Conservation (phyloP, 441 rosid genomes). For the Theobroma grandiflorum region DNA sequence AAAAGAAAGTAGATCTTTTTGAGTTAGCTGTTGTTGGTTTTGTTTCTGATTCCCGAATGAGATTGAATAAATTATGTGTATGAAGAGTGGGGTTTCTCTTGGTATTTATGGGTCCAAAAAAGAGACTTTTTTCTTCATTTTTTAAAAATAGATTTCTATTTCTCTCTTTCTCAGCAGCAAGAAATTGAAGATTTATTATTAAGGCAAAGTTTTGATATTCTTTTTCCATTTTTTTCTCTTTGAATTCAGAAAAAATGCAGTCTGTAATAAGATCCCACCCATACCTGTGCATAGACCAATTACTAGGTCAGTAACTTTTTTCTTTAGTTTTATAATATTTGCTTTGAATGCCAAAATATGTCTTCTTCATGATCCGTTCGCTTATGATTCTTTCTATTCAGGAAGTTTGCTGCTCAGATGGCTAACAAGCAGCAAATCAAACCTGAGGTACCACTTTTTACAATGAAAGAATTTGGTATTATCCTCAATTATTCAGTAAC, state of each 20-base stretch:
- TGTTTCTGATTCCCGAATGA: background rate
- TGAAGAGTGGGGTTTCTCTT: background rate
- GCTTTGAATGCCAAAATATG: constrained; percentile 15
- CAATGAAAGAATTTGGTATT: background rate
- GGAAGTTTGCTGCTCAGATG: constrained; percentile 84
- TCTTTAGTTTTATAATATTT: constrained; percentile 6
- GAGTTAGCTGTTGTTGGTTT: background rate
- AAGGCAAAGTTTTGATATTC: background rate
- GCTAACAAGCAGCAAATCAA: constrained; percentile 60
- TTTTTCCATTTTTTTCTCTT: background rate
- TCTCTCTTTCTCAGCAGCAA: constrained; percentile 11
- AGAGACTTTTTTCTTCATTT: constrained; percentile 3
- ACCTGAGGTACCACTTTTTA: constrained; percentile 52
- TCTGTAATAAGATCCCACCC: constrained; percentile 52
- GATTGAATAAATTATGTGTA: background rate
- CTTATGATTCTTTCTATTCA: constrained; percentile 39
- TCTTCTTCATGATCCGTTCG: constrained; percentile 19
- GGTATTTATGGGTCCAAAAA: background rate
- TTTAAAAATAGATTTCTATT: background rate
- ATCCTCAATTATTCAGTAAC: background rate
- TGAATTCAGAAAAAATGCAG: constrained; percentile 53
- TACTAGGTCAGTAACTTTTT: constrained; percentile 65
- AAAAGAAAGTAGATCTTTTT: background rate
- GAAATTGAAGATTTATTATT: background rate
- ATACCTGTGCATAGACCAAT: constrained; percentile 79